phyloP scores from a whole-genome alignment of 495 filamentous ascomycete species.

The Elasticomyces elasticus region DNA sequence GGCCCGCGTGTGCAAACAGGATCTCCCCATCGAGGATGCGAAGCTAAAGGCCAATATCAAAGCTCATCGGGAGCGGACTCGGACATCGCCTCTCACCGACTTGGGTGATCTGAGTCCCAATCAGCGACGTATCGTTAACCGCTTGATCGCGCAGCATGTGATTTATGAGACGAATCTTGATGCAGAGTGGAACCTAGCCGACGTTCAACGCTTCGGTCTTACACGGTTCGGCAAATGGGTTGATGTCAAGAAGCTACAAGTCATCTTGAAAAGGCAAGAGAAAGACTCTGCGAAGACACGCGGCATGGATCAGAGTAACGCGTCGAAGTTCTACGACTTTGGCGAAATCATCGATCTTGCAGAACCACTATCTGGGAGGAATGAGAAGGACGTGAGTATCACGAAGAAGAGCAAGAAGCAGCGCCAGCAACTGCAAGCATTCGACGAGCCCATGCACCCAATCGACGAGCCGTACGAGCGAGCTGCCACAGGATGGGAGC shows the following conservation, averaged over 20 bases:
- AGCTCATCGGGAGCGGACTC: neutral
- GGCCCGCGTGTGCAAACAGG: constrained; percentile 8
- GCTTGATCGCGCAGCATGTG: neutral
- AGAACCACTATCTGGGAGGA: neutral
- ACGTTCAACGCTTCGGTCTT: neutral
- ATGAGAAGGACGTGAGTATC: neutral
- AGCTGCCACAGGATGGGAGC: neutral
- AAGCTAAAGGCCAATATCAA: constrained; percentile 2
- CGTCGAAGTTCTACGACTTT: neutral
- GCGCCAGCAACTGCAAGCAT: neutral
- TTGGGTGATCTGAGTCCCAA: neutral
- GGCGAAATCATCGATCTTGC: constrained; percentile 12
- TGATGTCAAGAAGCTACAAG: constrained; percentile 1
- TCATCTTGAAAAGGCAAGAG: constrained; percentile 5
- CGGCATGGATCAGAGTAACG: neutral
- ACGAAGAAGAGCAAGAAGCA: constrained; percentile 2
- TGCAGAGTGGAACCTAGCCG: constrained; percentile 6
- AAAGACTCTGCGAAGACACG: neutral
- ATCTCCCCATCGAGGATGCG: constrained; percentile 1
- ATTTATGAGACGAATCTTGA: neutral
- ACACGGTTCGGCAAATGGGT: neutral
- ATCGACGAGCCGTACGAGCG: neutral
- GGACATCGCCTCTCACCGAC: neutral
- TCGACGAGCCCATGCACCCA: neutral
- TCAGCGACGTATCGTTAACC: constrained; percentile 11